Evolutionary conservation across 192 early-diverging fungal genomes (phyloP).

Genomic region (Geosiphon pyriformis): DNA sequence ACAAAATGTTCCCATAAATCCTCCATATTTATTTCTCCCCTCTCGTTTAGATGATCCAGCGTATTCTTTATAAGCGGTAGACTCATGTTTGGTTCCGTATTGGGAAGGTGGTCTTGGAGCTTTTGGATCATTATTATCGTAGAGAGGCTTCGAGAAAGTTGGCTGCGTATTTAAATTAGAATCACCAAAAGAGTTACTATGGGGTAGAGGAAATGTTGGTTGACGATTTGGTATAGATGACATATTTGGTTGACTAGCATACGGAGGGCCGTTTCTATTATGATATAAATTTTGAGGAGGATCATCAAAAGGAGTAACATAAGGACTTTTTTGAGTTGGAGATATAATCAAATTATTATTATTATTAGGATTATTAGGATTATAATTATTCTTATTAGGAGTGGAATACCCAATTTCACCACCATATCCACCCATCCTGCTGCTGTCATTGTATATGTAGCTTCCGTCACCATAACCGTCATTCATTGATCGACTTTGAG

Average conservation of each 20-base stretch:
- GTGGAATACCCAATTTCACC: background rate
- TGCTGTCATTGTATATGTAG: background rate
- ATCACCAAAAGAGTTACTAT: background rate
- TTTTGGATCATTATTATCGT: background rate
- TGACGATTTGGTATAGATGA: background rate
- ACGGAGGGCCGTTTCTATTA: background rate
- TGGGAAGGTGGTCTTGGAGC: background rate
- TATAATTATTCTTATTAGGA: background rate
- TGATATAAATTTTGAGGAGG: background rate
- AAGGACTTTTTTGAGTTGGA: slow-evolving; percentile 3
- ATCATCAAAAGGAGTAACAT: slow-evolving; percentile 3
- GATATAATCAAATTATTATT: background rate
- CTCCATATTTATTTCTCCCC: slow-evolving; percentile 8
- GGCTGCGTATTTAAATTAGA: background rate
- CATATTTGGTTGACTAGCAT: background rate
- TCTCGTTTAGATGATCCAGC: background rate
- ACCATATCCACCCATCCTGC: background rate
- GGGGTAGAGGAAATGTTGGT: background rate
- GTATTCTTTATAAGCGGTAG: background rate
- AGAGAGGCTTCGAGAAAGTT: background rate
- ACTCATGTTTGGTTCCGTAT: background rate
- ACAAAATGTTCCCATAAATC: slow-evolving; percentile 12
- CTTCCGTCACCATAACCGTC: too few species aligned
- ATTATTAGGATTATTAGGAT: background rate
- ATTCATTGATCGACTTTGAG: background rate